Conservation (phyloP, 1,139 yeast genomes). For the Sugiyamaella castrensis region DNA sequence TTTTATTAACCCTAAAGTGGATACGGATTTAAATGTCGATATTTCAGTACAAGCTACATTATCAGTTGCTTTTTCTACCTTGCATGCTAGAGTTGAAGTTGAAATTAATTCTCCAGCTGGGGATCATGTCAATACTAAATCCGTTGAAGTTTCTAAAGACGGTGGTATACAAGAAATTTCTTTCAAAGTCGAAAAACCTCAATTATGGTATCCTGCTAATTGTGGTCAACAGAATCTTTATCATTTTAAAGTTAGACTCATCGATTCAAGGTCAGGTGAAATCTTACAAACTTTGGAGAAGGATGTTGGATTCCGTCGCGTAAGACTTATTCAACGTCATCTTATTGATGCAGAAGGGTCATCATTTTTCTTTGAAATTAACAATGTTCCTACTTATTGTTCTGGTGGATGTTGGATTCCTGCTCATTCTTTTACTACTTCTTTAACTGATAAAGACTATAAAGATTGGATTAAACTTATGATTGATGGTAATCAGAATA, state of each 20-base stretch:
- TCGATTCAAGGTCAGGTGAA: not conserved
- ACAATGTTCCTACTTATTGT: slow-evolving; percentile 41
- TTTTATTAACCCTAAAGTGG: slow-evolving; percentile 10
- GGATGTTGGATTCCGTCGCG: slow-evolving; percentile 40
- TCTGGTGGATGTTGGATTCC: slow-evolving; percentile 52
- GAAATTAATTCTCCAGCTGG: slow-evolving; percentile 20
- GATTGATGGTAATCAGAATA: slow-evolving; percentile 43
- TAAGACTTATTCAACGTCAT: slow-evolving; percentile 42
- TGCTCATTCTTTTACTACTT: slow-evolving; percentile 42
- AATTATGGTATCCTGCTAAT: slow-evolving; percentile 46
- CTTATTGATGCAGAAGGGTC: slow-evolving; percentile 39
- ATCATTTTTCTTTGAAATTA: slow-evolving; percentile 44
- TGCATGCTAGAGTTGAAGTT: slow-evolving; percentile 18
- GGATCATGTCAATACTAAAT: slow-evolving; percentile 9
- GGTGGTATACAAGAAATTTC: slow-evolving; percentile 10
- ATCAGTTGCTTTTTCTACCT: slow-evolving; percentile 5
- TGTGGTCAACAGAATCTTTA: slow-evolving; percentile 43
- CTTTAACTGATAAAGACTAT: slow-evolving; percentile 39
- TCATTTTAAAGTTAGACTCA: slow-evolving; percentile 26
- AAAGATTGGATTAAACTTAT: slow-evolving; percentile 38
- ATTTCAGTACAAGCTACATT: slow-evolving; percentile 22
- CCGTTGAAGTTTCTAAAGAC: slow-evolving; percentile 7
- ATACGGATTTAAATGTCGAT: slow-evolving; percentile 12
- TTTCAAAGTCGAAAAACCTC: slow-evolving; percentile 27
- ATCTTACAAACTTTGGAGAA: slow-evolving; percentile 16